Evolutionary conservation across 75 land plant genomes (phyloP), one percentile per base, ranked within the genome.

Genomic region (Adiantum capillusveneris): DNA sequence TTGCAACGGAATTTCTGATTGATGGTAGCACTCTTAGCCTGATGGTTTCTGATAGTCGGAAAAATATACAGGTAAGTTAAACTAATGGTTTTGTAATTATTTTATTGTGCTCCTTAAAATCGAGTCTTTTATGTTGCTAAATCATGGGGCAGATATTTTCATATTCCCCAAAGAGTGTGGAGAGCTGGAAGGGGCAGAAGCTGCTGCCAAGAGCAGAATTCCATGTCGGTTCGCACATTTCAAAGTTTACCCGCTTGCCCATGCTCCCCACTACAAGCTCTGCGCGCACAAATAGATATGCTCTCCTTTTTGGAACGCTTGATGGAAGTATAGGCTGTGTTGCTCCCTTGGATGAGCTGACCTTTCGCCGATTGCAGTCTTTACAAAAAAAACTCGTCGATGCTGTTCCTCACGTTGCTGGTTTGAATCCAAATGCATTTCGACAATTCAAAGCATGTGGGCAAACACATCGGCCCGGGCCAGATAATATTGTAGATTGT

Each of bases 161-260:
- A 26, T 94, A 94, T 73, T 90, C 96, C 29, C 99, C 99, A 37
- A 94, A 94, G 59, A 79, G 73, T 67, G 62, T 81, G 28, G 98
- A 94, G 64, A 86, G 92, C 69, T 94, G 99, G 99, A 94, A 90
- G 74, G 99, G 99, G 11, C 99, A 94, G 74, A 94, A 94, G 65
- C 82, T 94, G 64, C 84, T 94, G 13, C 74, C 92, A 6, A 79
- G 88, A 60, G 91, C 96, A 21, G 99, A 94, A 66, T 94, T 94
- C 69, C 99, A 94, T 72, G 73, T 81, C 31, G 99, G 99, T 27
- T 74, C 96, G 11, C 99, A 86, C 65, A 75, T 88, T 19, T 72
- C 90, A 37, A 94, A 90, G 69, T 86, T 94, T 55, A 58, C 79
- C 52, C 73, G 99, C 44, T 46, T 94, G 28, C 99, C 81, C 29